A percentile compares a stretch with the other conserved stretches of the same genome.
Conservation (phyloP, 1,139 yeast genomes). For the Yueomyces sp. region DNA sequence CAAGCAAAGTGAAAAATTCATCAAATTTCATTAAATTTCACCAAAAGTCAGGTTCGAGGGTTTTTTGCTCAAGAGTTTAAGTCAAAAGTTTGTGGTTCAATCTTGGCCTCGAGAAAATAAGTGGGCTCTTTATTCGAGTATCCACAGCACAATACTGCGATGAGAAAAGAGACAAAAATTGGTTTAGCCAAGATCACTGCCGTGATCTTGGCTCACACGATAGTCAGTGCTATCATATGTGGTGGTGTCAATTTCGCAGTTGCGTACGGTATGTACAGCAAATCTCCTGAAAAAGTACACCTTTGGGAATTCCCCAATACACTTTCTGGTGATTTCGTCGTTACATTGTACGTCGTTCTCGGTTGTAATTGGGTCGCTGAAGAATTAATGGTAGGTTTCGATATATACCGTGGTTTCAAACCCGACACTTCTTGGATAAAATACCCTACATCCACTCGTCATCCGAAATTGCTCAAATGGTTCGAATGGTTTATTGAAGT, state of each 20-base stretch:
- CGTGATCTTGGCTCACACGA: neutral
- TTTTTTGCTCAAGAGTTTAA: too few species aligned
- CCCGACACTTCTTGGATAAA: neutral
- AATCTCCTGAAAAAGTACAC: conserved; percentile 5
- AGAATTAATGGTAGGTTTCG: conserved; percentile 14
- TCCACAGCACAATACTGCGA: neutral
- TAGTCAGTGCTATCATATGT: conserved; percentile 10
- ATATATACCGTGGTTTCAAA: conserved; percentile 4
- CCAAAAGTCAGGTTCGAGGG: too few species aligned
- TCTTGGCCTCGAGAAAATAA: too few species aligned
- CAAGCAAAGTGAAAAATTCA: too few species aligned
- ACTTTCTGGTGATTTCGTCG: conserved; percentile 17
- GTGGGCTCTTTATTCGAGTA: too few species aligned
- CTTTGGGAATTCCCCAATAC: conserved; percentile 20
- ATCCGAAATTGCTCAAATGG: neutral
- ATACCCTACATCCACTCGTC: neutral
- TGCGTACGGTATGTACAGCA: conserved; percentile 18
- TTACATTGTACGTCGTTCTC: conserved; percentile 14
- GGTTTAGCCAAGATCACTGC: neutral
- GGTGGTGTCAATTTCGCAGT: conserved; percentile 18
- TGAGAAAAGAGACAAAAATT: neutral
- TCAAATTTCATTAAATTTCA: too few species aligned
- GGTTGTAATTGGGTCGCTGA: conserved; percentile 13
- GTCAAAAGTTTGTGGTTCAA: too few species aligned
- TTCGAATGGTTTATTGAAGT: conserved; percentile 1